Evolutionary conservation across 2,329 filamentous ascomycete genomes (phyloP), one percentile per base, ranked within the genome.

Genomic region (Aspergillus calidoustus): DNA sequence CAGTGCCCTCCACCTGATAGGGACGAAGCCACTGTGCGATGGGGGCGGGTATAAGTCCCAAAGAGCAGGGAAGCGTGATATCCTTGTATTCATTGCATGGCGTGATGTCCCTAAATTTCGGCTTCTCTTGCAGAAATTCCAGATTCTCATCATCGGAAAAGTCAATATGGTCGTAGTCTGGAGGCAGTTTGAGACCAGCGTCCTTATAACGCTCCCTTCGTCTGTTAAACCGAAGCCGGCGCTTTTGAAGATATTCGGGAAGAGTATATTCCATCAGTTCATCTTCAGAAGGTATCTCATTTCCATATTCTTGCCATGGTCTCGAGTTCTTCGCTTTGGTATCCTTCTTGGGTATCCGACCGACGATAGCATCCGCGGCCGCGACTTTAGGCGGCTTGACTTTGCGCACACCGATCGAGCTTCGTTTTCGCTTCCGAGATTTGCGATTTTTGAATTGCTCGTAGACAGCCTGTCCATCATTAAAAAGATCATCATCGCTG

Each of bases 21-120:
- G 93, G 91, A 62, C 95, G 88, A 53, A 99, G 81, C 79, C 95
- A 97, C 72, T 95, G 93, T 0, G 94, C 93, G 57, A 98, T 92
- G 0, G 92, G 87, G 0, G 91, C 93, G 0, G 95, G 95, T 44
- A 99, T 93, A 3, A 93, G 73, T 0, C 93, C 94, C 0, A 87
- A 85, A 0, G 93, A 96, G 67, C 89, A 87, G 15, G 86, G 84
- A 25, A 98, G 82, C 50, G 86, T 81, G 52, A 97, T 89, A 65
- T 96, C 91, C 69, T 89, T 82, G 75, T 95, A 93, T 0, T 83
- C 81, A 15, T 89, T 84, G 38, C 86, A 89, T 0, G 91, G 89
- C 55, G 86, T 88, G 79, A 68, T 72, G 72, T 69, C 84, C 74
- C 79, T 77, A 57, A 98, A 91, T 1, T 84, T 79, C 0, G 94